Percentiles rank a stretch among this genome's conserved stretches.
Conservation (phyloP, 345 rosid species). For the Eucalyptus polyanthemos region DNA sequence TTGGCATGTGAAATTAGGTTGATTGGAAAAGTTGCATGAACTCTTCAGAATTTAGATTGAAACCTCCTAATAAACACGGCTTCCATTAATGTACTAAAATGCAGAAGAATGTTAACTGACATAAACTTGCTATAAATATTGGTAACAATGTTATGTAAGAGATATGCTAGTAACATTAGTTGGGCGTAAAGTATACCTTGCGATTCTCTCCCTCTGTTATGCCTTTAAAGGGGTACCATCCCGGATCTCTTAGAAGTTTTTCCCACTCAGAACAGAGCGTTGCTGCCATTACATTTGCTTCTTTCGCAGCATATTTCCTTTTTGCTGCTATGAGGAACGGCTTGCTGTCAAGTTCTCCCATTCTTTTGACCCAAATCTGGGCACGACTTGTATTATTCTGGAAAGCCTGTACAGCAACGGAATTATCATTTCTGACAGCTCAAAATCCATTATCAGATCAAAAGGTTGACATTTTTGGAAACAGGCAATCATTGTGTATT, state of each 20-base stretch:
- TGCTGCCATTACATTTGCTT: conserved; percentile 18
- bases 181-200: conserved; percentile 1
- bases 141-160: not conserved
- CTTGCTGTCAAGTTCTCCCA: conserved; percentile 40
- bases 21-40: not conserved
- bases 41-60: not conserved
- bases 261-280: conserved; percentile 43
- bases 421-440: not conserved
- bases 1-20: not conserved
- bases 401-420: conserved; percentile 18
- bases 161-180: not conserved
- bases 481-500: not conserved
- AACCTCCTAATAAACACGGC: not conserved
- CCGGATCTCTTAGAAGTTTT: conserved; percentile 17
- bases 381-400: not conserved
- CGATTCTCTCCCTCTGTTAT: conserved; percentile 5
- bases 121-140: not conserved
- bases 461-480: not conserved
- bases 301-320: conserved; percentile 12
- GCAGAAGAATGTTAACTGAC: not conserved
- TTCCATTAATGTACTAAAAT: not conserved
- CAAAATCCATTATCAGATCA: not conserved
- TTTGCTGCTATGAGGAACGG: conserved; percentile 25
- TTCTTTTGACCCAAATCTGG: conserved; percentile 31
- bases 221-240: conserved; percentile 42